Evolutionary conservation across 2,329 filamentous ascomycete species (phyloP).

Genomic region (Orbilia blumenaviensis): DNA sequence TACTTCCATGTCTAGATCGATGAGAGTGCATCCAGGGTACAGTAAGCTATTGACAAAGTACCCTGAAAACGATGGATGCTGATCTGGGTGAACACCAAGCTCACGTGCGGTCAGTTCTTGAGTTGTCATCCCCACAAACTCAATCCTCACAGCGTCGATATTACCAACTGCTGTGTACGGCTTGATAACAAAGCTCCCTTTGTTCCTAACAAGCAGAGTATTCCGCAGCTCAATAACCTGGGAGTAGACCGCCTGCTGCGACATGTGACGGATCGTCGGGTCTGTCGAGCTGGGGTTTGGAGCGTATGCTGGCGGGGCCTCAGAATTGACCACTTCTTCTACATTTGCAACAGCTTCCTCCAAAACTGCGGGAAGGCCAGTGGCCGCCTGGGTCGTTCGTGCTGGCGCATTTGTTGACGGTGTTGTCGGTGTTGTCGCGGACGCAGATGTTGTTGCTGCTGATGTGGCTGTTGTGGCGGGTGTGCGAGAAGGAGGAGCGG

Average conservation of each 20-base stretch:
- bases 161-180: constrained; percentile 47
- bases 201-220: constrained; percentile 34
- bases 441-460: neutral
- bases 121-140: constrained; percentile 49
- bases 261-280: constrained; percentile 45
- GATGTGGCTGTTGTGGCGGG: neutral
- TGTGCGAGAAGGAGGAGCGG: constrained; percentile 2
- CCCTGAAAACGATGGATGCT: constrained; percentile 46
- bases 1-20: constrained; percentile 50
- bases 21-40: constrained; percentile 43
- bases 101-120: constrained; percentile 40
- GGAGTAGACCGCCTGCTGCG: constrained; percentile 43
- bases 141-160: constrained; percentile 40
- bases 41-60: constrained; percentile 48
- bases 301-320: constrained; percentile 46
- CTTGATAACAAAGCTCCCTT: constrained; percentile 51
- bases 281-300: constrained; percentile 47
- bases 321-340: constrained; percentile 33
- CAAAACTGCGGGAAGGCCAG: constrained; percentile 37
- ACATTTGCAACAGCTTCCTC: constrained; percentile 52
- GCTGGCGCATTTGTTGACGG: constrained; percentile 33
- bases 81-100: constrained; percentile 42
- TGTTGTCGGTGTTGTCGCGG: constrained; percentile 22
- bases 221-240: constrained; percentile 50
- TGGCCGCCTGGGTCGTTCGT: constrained; percentile 22